A percentile compares a stretch with the other conserved stretches of the same genome.
Evolutionary conservation across 192 early-diverging fungal genomes (phyloP).

Genomic region (Dispira parvispora): DNA sequence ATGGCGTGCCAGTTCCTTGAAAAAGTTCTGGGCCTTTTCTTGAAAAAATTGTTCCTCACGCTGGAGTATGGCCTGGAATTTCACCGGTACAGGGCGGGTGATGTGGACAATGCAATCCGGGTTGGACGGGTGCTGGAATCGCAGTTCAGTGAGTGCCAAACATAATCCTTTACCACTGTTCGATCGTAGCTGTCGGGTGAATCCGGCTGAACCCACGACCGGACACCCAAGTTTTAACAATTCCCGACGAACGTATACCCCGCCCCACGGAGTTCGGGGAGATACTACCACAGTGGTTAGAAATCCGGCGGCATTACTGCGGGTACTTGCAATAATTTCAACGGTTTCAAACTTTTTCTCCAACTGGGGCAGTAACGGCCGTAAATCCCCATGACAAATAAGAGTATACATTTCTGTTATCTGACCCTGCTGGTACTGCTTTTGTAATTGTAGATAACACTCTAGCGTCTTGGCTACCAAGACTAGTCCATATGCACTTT

Average conservation of each 20-base stretch:
- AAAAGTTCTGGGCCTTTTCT: neutral
- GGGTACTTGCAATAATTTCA: neutral
- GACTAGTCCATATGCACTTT: neutral
- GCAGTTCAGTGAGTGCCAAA: neutral
- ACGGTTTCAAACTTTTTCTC: neutral
- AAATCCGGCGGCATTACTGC: neutral
- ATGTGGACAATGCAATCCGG: neutral
- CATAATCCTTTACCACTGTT: neutral
- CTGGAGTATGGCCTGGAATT: neutral
- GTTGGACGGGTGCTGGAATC: neutral
- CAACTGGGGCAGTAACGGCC: neutral
- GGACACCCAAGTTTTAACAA: neutral
- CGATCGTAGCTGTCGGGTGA: neutral
- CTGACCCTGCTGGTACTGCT: neutral
- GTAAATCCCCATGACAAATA: constrained; percentile 5
- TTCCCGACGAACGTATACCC: neutral
- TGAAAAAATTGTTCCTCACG: constrained; percentile 1
- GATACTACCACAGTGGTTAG: neutral
- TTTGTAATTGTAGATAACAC: neutral
- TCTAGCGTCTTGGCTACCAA: neutral
- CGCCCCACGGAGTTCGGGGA: neutral
- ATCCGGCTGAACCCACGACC: neutral
- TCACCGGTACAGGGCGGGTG: neutral
- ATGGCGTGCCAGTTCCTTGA: neutral
- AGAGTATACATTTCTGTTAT: neutral